Percentiles rank a stretch among this genome's conserved stretches.
phyloP scores from a whole-genome alignment of 2,329 filamentous ascomycete genomes.

The Ophiostoma himal-ulmi region DNA sequence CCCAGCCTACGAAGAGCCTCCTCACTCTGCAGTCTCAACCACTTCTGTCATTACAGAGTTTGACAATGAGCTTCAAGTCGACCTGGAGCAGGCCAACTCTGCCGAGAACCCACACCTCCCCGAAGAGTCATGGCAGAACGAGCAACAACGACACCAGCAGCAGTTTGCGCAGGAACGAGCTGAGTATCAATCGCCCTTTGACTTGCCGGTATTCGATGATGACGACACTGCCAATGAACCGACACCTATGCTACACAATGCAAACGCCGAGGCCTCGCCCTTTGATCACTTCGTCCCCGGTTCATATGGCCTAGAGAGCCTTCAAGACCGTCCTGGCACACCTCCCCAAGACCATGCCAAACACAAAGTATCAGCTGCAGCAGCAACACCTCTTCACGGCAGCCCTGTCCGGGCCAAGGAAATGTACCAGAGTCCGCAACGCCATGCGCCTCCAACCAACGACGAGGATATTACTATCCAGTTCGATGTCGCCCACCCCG shows the following conservation, averaged over 20 bases:
- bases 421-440: background rate
- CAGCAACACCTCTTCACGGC: background rate
- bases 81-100: conserved; percentile 38
- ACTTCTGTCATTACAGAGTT: conserved; percentile 63
- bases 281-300: conserved; percentile 22
- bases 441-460: background rate
- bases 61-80: conserved; percentile 64
- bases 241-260: background rate
- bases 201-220: conserved; percentile 32
- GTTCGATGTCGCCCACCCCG: background rate
- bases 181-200: conserved; percentile 27
- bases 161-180: conserved; percentile 16
- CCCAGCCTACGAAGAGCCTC: conserved; percentile 40
- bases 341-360: conserved; percentile 15
- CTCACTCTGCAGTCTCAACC: conserved; percentile 54
- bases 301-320: conserved; percentile 21
- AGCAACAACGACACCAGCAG: background rate
- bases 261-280: background rate
- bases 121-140: background rate
- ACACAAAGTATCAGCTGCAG: background rate
- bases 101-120: background rate
- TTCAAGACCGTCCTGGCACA: conserved; percentile 18
- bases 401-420: conserved; percentile 10
- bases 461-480: background rate
- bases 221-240: conserved; percentile 34